phyloP scores from a whole-genome alignment of 73 alveolate species.

The Tetrahymena thermophila region DNA sequence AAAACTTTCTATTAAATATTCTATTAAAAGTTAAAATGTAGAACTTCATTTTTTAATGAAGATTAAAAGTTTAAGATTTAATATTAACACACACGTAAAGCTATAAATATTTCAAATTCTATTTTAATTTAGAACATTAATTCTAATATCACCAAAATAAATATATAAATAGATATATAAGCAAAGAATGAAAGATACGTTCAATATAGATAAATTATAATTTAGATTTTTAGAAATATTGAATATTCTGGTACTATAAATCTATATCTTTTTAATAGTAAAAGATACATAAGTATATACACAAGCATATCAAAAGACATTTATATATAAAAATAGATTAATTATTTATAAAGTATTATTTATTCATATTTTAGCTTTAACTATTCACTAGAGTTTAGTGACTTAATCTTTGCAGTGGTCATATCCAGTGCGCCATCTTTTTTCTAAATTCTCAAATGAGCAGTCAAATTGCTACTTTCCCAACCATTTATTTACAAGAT shows the following conservation, averaged over 20 bases:
- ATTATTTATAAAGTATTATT: too few relatives aligned
- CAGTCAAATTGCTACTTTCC: conserved; percentile 20
- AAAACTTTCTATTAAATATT: background rate
- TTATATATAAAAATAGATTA: background rate
- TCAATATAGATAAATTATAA: background rate
- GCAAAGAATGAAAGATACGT: background rate
- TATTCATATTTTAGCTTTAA: background rate
- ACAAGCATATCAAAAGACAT: background rate
- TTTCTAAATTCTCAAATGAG: conserved; percentile 23
- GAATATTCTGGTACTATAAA: background rate
- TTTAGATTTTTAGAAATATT: background rate
- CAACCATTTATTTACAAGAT: conserved; percentile 12
- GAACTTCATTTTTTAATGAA: background rate
- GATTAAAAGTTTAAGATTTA: background rate
- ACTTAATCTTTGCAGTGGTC: background rate
- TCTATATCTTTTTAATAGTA: background rate
- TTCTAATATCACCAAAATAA: background rate
- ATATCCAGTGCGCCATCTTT: conserved; percentile 41
- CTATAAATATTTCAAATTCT: background rate
- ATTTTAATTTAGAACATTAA: background rate
- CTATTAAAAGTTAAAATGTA: background rate
- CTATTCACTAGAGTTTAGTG: background rate
- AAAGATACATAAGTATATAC: background rate
- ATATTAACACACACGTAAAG: background rate
- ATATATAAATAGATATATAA: background rate